phyloP scores from a whole-genome alignment of 1,284 basidiomycete genomes.

The Irpex sp. region DNA sequence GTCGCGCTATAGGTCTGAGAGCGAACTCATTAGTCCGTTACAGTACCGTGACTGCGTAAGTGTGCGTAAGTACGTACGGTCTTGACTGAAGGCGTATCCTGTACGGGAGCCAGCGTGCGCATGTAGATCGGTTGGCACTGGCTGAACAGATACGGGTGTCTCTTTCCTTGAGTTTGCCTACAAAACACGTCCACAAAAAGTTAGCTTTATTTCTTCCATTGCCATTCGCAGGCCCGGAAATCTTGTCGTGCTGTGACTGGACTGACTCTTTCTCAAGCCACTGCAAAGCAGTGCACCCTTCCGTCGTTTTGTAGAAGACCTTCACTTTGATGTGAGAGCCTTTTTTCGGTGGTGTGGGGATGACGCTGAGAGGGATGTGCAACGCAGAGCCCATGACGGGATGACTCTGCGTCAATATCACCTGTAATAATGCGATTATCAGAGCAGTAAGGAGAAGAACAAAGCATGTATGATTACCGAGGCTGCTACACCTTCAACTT shows the following conservation, averaged over 20 bases:
- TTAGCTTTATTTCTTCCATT: too few relatives aligned
- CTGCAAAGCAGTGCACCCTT: slow-evolving; percentile 80
- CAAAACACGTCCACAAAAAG: too few relatives aligned
- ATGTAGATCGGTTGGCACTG: slow-evolving; percentile 96
- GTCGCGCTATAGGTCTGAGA: slow-evolving; percentile 75
- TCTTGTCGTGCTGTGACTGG: too few relatives aligned
- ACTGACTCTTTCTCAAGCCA: slow-evolving; percentile 85
- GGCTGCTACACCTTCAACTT: slow-evolving; percentile 49
- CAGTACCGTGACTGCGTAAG: too few relatives aligned
- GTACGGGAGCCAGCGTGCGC: slow-evolving; percentile 75
- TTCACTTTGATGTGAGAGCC: slow-evolving; percentile 52
- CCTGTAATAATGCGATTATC: not conserved
- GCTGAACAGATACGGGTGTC: slow-evolving; percentile 88
- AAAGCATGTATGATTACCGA: slow-evolving; percentile 35
- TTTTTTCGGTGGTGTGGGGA: slow-evolving; percentile 26
- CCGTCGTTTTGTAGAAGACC: slow-evolving; percentile 73
- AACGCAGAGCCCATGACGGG: slow-evolving; percentile 71
- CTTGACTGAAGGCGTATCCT: slow-evolving; percentile 77
- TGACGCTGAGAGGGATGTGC: slow-evolving; percentile 43
- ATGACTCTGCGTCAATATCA: slow-evolving; percentile 6
- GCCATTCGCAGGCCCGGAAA: too few relatives aligned
- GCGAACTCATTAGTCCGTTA: not conserved
- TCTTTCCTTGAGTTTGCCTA: slow-evolving; percentile 88
- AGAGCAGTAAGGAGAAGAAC: not conserved
- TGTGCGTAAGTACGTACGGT: slow-evolving; percentile 41